These are phyloP conservation scores for Nephelium lappaceum DNA, from an alignment of 345 rosid species.

Conservation along the genomic window DNA sequence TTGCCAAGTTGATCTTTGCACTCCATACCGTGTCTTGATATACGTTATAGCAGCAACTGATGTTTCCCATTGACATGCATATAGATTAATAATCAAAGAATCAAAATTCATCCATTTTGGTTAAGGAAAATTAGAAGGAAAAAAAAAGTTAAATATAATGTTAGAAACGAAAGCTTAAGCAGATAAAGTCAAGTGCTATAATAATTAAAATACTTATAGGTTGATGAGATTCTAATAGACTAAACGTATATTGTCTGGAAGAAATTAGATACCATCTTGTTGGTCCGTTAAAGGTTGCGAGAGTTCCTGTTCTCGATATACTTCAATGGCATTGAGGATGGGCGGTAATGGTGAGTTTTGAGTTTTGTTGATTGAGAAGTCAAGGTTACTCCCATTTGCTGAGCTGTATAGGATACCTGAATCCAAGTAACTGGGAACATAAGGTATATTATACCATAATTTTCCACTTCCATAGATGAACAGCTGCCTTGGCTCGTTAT, in stretches of 20 bases:
- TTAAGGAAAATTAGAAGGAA: background rate
- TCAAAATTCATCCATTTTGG: background rate
- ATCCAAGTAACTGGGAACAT: constrained; percentile 31
- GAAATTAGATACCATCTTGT: constrained; percentile 6
- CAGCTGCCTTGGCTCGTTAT: background rate
- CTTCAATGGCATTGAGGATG: background rate
- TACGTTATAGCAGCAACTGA: constrained; percentile 40
- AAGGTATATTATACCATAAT: too few species aligned
- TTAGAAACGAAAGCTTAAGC: too few species aligned
- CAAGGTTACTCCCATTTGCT: background rate
- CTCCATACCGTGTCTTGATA: constrained; percentile 38
- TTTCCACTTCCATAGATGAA: too few species aligned
- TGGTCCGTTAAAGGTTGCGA: background rate
- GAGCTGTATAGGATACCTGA: constrained; percentile 26
- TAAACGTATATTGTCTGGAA: background rate
- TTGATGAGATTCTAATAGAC: too few species aligned
- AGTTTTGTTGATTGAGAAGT: constrained; percentile 19
- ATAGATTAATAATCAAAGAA: background rate
- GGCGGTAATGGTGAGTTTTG: background rate
- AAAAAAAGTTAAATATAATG: background rate
- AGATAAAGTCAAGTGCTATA: too few species aligned
- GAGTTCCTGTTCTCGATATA: background rate
- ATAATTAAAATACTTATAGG: too few species aligned
- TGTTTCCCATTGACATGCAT: background rate
- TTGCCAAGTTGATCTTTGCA: constrained; percentile 48